Conservation (phyloP, 208 protist genomes). For the Crithidia mellificae region DNA sequence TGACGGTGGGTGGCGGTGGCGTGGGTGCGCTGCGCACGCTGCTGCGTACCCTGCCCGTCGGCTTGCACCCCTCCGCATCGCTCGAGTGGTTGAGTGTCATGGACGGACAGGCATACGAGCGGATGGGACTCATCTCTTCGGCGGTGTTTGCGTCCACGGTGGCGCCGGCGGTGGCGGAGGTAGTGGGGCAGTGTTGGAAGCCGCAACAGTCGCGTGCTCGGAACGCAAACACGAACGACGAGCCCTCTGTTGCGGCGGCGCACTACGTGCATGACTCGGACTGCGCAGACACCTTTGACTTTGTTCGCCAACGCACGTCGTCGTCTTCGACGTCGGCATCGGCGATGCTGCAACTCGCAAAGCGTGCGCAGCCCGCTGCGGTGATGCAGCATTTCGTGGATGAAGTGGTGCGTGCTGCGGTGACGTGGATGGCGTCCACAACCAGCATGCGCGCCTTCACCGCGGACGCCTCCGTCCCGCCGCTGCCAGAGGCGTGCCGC, state of each 20-base stretch:
- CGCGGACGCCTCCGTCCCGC: constrained; percentile 32
- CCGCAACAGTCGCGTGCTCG: too few species aligned
- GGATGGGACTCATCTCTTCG: constrained; percentile 25
- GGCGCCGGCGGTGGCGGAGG: constrained; percentile 14
- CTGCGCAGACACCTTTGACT: background rate
- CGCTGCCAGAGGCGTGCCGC: constrained; percentile 23
- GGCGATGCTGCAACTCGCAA: background rate
- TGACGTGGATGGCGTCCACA: constrained; percentile 12
- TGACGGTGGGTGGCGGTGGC: constrained; percentile 25
- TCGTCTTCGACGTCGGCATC: background rate
- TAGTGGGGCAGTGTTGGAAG: constrained; percentile 20
- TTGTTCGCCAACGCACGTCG: background rate
- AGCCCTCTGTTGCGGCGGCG: background rate
- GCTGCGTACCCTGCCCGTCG: constrained; percentile 11
- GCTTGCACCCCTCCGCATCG: constrained; percentile 18
- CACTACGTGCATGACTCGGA: constrained; percentile 10
- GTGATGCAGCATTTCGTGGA: constrained; percentile 1
- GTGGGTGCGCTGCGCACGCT: constrained; percentile 19
- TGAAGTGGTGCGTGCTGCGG: constrained; percentile 11
- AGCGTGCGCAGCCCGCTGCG: background rate
- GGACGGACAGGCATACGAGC: constrained; percentile 20
- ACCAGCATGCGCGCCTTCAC: background rate
- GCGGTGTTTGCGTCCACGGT: constrained; percentile 10
- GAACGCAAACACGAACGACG: background rate
- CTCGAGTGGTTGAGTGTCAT: constrained; percentile 33